A percentile compares a stretch with the other conserved stretches of the same genome.
Evolutionary conservation across 768 basidiomycete genomes (phyloP).

Genomic region (Steccherinum ochraceum): DNA sequence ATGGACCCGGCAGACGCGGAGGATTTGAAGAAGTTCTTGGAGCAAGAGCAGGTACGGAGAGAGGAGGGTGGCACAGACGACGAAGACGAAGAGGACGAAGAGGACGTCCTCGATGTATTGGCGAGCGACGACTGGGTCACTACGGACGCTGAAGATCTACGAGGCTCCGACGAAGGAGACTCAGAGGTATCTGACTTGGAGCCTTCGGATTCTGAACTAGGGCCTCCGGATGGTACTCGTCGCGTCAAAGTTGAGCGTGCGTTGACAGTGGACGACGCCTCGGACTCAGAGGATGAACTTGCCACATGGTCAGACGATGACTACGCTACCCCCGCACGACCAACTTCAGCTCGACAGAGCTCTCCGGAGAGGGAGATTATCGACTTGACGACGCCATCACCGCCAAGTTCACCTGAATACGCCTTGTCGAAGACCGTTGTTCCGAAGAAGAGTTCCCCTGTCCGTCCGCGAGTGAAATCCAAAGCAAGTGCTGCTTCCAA

Average conservation of each 20-base stretch:
- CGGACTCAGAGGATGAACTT: slow-evolving; percentile 20
- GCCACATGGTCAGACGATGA: slow-evolving; percentile 10
- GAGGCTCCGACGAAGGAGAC: slow-evolving; percentile 9
- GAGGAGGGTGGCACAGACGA: slow-evolving; percentile 44
- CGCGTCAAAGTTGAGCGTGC: slow-evolving; percentile 1
- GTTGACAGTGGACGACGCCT: slow-evolving; percentile 6
- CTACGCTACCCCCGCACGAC: background rate
- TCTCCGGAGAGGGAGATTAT: too few species aligned
- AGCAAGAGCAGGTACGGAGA: slow-evolving; percentile 50
- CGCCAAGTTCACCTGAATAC: background rate
- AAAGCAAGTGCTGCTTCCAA: background rate
- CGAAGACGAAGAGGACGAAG: slow-evolving; percentile 25
- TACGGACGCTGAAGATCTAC: background rate
- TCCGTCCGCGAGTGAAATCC: too few species aligned
- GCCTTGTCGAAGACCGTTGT: too few species aligned
- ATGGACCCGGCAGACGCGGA: slow-evolving; percentile 48
- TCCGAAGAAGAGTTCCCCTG: too few species aligned
- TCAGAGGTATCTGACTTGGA: background rate
- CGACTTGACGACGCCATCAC: background rate
- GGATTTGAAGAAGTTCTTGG: slow-evolving; percentile 61
- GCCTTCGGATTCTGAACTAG: background rate
- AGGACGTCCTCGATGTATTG: slow-evolving; percentile 18
- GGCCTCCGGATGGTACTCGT: background rate
- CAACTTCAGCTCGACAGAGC: background rate
- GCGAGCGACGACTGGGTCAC: background rate